Conservation (phyloP, 805 yeast species). For the Candida palmyrensis region DNA sequence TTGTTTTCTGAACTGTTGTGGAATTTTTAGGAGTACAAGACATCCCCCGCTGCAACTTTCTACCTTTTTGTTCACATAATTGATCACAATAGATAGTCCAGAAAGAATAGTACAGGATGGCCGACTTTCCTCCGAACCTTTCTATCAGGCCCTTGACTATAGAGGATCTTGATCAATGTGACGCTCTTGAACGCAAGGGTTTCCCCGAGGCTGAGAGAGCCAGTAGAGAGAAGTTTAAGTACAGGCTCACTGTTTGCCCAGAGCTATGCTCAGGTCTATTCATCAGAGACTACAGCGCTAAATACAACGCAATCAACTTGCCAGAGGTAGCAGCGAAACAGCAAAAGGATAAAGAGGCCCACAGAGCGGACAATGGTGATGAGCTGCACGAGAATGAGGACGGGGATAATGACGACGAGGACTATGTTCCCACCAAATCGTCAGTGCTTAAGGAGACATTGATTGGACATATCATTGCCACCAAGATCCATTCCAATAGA, state of each 20-base stretch:
- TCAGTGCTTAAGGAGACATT: constrained; percentile 55
- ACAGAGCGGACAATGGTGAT: constrained; percentile 12
- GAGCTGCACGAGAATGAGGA: constrained; percentile 19
- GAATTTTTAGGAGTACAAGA: no score
- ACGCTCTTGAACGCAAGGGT: constrained; percentile 58
- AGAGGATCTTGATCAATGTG: constrained; percentile 63
- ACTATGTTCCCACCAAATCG: constrained; percentile 42
- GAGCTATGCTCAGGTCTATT: constrained; percentile 89
- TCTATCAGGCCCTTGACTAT: constrained; percentile 70
- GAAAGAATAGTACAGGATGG: no score
- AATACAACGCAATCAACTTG: constrained; percentile 37
- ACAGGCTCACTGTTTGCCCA: constrained; percentile 78
- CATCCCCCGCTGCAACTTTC: no score
- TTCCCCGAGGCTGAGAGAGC: constrained; percentile 72
- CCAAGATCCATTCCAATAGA: constrained; percentile 51
- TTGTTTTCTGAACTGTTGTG: no score
- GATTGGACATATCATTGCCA: constrained; percentile 77
- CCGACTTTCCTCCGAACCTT: constrained; percentile 43
- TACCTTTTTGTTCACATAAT: neutral
- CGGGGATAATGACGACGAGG: constrained; percentile 26
- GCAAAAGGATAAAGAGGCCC: constrained; percentile 19
- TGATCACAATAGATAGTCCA: constrained; percentile 1
- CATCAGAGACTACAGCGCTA: constrained; percentile 56
- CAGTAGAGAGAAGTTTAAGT: constrained; percentile 52
- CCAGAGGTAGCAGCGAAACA: constrained; percentile 35